Evolutionary conservation across 805 yeast genomes (phyloP).

Genomic region (Ogataea trehaloabstinens): DNA sequence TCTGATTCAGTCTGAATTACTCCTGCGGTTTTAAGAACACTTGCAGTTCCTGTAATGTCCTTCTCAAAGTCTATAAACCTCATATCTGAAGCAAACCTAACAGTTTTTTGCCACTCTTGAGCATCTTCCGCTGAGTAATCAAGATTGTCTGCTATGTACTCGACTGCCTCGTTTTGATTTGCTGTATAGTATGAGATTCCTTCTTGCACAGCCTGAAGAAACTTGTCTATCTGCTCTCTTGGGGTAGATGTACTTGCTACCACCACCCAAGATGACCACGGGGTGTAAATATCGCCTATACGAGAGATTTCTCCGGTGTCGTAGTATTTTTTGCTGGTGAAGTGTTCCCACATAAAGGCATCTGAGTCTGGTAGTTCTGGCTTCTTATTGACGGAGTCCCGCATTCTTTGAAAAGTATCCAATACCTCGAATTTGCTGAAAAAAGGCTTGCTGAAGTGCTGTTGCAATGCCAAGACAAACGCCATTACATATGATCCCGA

Average conservation of each 20-base stretch:
- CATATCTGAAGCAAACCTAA: slow-evolving; percentile 51
- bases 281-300: slow-evolving; percentile 87
- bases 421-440: slow-evolving; percentile 54
- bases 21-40: slow-evolving; percentile 61
- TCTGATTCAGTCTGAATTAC: slow-evolving; percentile 36
- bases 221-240: slow-evolving; percentile 30
- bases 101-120: slow-evolving; percentile 77
- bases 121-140: slow-evolving; percentile 82
- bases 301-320: slow-evolving; percentile 75
- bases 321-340: slow-evolving; percentile 83
- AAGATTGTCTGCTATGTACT: slow-evolving; percentile 60
- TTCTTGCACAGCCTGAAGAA: slow-evolving; percentile 54
- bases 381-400: slow-evolving; percentile 72
- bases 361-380: slow-evolving; percentile 52
- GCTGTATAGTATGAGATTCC: slow-evolving; percentile 67
- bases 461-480: slow-evolving; percentile 69
- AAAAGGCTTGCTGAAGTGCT: slow-evolving; percentile 51
- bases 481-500: slow-evolving; percentile 93
- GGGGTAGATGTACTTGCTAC: slow-evolving; percentile 46
- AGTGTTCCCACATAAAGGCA: slow-evolving; percentile 95
- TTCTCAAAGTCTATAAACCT: slow-evolving; percentile 48
- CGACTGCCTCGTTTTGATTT: slow-evolving; percentile 62
- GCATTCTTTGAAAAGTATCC: slow-evolving; percentile 67
- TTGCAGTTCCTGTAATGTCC: slow-evolving; percentile 55
- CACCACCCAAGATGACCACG: slow-evolving; percentile 96